Evolutionary conservation across 2,329 filamentous ascomycete genomes (phyloP), one percentile per base, ranked within the genome.

Genomic region (Diaporthe vexans): DNA sequence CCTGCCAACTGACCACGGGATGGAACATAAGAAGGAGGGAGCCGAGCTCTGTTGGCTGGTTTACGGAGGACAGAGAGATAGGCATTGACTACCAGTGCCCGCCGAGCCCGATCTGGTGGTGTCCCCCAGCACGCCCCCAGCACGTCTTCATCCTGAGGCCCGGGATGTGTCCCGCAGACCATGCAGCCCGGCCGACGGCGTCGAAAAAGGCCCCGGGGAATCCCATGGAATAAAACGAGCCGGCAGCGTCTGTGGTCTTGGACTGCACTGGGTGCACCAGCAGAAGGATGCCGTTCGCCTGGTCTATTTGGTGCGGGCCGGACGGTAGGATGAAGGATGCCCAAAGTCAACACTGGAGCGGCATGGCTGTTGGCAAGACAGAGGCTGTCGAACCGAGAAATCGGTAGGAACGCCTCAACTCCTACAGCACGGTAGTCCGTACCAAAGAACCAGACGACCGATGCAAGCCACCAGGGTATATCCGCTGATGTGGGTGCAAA

Each of bases 101-200:
- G 63, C 72, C 61, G 65, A 70, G 63, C 72, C 63, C 35, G 54
- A 40, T 54, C 15, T 40, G 65, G 43, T 63, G 57, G 63, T 56
- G 33, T 68, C 58, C 21, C 46, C 37, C 37, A 59, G 19, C 33
- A 56, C 24, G 26, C 63, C 43, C 29, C 37, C 37, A 65, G n/a
- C 33, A 56, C n/a, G 24, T 65, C 43, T 35, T 35, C 26, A 37
- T 63, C 63, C 65, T 73, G 40, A 51, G 59, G 37, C 37, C 33
- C 51, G 51, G 51, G 33, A 46, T 61, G 52, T 69, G 33, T 46
- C 35, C 56, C 52, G 67, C 56, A 43, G 61, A 59, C 51, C 59
- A 71, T 71, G 73, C 72, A 74, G 72, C 73, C 74, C 59, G 74
- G 77, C 77, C 77, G 78, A 74, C 65, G 74, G 71, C 65, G 37